Evolutionary conservation across 164 flowering plant species (phyloP), one percentile per base, ranked within the genome.

Genomic region (Aristolochia californica): DNA sequence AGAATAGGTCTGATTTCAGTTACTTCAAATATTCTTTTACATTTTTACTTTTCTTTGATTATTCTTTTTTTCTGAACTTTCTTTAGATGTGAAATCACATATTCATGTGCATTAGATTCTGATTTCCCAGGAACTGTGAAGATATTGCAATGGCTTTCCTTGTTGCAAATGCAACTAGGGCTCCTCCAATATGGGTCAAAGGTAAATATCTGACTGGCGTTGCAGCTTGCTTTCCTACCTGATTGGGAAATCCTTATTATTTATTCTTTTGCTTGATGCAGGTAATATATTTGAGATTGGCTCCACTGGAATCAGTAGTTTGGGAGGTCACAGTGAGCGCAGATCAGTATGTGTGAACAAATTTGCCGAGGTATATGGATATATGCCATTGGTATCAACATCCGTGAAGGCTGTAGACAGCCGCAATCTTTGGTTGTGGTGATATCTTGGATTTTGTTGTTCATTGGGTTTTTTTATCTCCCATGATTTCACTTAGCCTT

Each of bases 71-170:
- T n/a, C 12, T 15, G n/a, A n/a, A n/a, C n/a, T 9, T 40, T 7
- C 4, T 47, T 52, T 18, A 1, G 14, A 55, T 38, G 13, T 14
- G 25, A 49, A 45, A 40, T 55, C 17, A 21, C 48, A 21, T 40
- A 43, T 45, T 18, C 28, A n/a, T 16, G 47, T 57, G 38, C 43
- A 24, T 23, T 74, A n/a, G 25, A 44, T 22, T 26, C 22, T 21
- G 13, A 13, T 48, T 10, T 58, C 21, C 43, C 81, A 93, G 98
- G 78, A 93, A 93, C 71, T 93, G 97, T 68, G 98, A 93, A 73
- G 97, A 93, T 75, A 93, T 88, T 74, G 97, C 98, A 15, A 88
- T 93, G 94, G 80, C 98, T 18, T 82, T 89, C 73, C 94, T 93
- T 60, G 87, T 88, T 43, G 97, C 97, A 48, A 89, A 93, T 85